Evolutionary conservation across 2,329 filamentous ascomycete genomes (phyloP).

Genomic region (Westerdykella sp.): DNA sequence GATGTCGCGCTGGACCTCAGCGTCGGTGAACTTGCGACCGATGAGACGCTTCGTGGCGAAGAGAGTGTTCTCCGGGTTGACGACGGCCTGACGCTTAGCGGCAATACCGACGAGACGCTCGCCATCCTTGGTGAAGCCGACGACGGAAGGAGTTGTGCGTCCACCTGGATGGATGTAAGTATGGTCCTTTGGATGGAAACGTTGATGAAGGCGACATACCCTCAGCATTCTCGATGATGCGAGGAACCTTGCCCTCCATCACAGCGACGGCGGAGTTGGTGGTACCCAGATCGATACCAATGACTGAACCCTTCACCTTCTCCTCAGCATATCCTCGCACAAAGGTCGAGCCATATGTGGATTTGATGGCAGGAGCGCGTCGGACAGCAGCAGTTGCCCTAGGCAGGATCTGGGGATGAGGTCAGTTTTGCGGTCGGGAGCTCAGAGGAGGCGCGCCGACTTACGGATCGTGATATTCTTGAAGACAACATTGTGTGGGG

Average conservation of each 20-base stretch:
- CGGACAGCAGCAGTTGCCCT: conserved; percentile 64
- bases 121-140: conserved; percentile 90
- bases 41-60: conserved; percentile 99
- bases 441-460: conserved; percentile 10
- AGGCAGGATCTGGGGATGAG: conserved; percentile 52
- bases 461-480: conserved; percentile 39
- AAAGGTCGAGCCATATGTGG: conserved; percentile 66
- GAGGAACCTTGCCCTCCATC: conserved; percentile 93
- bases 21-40: conserved; percentile 90
- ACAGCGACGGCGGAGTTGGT: conserved; percentile 96
- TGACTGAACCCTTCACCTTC: conserved; percentile 93
- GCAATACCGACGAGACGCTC: conserved; percentile 96
- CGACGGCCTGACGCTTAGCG: conserved; percentile 95
- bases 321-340: conserved; percentile 67
- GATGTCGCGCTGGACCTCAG: conserved; percentile 92
- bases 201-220: conserved; percentile 48
- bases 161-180: conserved; percentile 53
- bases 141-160: conserved; percentile 86
- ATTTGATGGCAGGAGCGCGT: conserved; percentile 58
- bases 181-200: conserved; percentile 1
- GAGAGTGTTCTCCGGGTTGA: conserved; percentile 97
- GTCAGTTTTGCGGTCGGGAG: conserved; percentile 17
- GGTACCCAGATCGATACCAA: conserved; percentile 97
- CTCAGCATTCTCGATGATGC: conserved; percentile 97
- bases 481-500: conserved; percentile 36